A percentile compares a stretch with the other conserved stretches of the same genome.
phyloP scores from a whole-genome alignment of 2,329 filamentous ascomycete species.

The Epichloe sp. region DNA sequence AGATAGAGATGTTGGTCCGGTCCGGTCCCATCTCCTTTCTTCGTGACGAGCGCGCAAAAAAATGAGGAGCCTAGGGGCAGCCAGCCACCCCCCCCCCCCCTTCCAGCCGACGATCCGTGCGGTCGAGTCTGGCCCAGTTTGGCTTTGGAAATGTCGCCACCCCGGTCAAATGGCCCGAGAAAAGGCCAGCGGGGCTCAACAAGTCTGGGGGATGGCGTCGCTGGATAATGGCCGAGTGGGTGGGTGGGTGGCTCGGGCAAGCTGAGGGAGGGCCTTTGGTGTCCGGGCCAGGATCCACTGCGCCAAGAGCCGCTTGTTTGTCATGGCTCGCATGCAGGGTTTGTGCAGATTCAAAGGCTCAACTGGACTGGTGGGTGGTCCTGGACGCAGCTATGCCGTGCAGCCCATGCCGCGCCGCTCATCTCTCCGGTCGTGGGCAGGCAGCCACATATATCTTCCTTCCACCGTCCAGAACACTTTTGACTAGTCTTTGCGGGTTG shows the following conservation, averaged over 20 bases:
- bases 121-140: not conserved
- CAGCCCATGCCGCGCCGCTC: too few relatives aligned
- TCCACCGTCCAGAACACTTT: too few relatives aligned
- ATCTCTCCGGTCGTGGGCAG: not conserved
- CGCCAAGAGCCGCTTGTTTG: conserved; percentile 1
- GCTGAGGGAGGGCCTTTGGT: conserved; percentile 1
- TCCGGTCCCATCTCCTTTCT: not conserved
- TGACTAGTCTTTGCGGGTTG: too few relatives aligned
- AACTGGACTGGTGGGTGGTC: too few relatives aligned
- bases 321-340: not conserved
- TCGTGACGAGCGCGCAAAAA: not conserved
- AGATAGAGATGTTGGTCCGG: not conserved
- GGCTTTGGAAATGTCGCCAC: not conserved
- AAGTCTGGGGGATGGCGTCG: too few relatives aligned
- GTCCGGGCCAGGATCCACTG: not conserved
- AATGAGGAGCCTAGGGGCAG: not conserved
- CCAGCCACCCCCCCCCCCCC: too few relatives aligned
- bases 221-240: too few relatives aligned
- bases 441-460: too few relatives aligned
- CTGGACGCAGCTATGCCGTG: too few relatives aligned
- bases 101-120: not conserved
- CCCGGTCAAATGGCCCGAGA: too few relatives aligned
- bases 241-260: not conserved
- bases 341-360: too few relatives aligned
- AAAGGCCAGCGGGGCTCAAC: too few relatives aligned